Base-by-base conservation (phyloP, 108 stramenopile species). In the Nitzschia palea region DNA sequence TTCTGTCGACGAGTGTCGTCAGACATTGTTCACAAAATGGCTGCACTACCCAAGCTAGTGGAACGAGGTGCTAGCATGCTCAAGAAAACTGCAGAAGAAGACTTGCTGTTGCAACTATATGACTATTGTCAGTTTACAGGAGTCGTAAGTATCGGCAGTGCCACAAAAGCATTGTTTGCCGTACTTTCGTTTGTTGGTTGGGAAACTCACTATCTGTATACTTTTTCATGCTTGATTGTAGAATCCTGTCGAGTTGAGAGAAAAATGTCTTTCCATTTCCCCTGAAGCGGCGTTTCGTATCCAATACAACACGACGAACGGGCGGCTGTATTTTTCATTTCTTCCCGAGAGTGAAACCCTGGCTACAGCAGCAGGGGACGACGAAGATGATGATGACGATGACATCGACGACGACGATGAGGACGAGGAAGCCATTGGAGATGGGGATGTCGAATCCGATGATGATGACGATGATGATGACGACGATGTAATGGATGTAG, bases 301-400 rank as follows among this genome's bases (percentile, higher is more conserved):
- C 32, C 89, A 93, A 62, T 82, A 80, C 66, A 73, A 85, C 29
- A 61, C 65, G 17, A 68, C 59, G 10, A 72, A 59, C 15, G 76
- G 79, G n/a, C 62, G 67, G 35, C 59, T 93, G 23, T 87, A 81
- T 59, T 93, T 90, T 62, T 81, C 74, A 18, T 93, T 86, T 68
- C 53, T 90, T 27, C 87, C 89, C 1, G 58, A 71, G 23, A 82
- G 72, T 26, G 79, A 67, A 30, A 68, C 67, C 23, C 45, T 88
- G 60, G 63, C 77, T 26, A 59, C 82, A 6, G 67, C 36, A 2
- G 80, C 68, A 3, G 59, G 48, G 8, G 70, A 60, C 43, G 63
- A 65, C n/a, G 66, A 71, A 48, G 60, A 70, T 23, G 70, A 71
- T 45, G 77, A 78, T 54, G 76, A 59, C 35, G 68, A 67, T 23